phyloP scores from a whole-genome alignment of 148 eudicot species.

The Silene conica region DNA sequence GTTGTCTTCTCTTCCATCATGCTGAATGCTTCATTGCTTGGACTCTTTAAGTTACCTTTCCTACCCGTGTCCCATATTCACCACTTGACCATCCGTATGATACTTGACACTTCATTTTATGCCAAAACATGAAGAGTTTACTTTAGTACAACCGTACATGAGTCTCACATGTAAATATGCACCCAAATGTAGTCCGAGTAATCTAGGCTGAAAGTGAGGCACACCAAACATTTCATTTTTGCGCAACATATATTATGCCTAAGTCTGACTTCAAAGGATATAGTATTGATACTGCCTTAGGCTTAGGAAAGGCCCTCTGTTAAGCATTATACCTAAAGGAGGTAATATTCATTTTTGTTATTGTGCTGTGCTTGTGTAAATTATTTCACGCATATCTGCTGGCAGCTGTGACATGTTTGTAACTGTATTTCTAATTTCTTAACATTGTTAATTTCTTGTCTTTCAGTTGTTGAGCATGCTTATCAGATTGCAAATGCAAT shows the following conservation, averaged over 20 bases:
- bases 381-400: not conserved
- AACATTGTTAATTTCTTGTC: not conserved
- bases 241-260: not conserved
- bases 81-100: not conserved
- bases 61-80: not conserved
- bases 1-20: not conserved
- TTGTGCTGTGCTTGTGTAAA: not conserved
- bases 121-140: not conserved
- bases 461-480: slow-evolving; percentile 81
- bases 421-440: not conserved
- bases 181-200: not conserved
- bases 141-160: not conserved
- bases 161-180: not conserved
- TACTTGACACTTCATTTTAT: not conserved
- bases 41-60: not conserved
- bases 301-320: not conserved
- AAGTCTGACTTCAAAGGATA: not conserved
- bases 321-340: not conserved
- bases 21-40: not conserved
- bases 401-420: not conserved
- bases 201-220: not conserved
- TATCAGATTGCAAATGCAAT: slow-evolving; percentile 68
- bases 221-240: not conserved
- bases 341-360: not conserved
- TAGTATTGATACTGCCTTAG: slow-evolving; percentile 1